Conservation (phyloP, 192 early-diverging fungal species). For the Funneliformis geosporum region DNA sequence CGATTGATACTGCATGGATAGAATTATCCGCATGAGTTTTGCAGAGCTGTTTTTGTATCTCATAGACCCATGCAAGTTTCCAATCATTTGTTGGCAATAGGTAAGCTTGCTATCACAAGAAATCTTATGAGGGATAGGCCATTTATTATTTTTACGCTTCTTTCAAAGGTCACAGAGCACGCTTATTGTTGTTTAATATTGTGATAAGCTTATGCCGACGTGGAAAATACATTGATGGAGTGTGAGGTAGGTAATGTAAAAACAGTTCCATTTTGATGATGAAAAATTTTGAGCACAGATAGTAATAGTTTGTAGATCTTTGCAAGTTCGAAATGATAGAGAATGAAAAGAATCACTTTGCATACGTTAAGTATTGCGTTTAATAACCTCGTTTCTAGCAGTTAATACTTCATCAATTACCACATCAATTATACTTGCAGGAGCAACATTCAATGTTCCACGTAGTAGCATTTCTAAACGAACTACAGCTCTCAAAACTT, state of each 20-base stretch:
- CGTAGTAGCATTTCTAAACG: conserved; percentile 20
- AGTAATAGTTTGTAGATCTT: conserved; percentile 11
- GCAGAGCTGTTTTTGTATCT: too few relatives aligned
- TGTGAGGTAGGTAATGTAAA: conserved; percentile 10
- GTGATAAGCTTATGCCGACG: neutral
- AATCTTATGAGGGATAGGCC: too few relatives aligned
- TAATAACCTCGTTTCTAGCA: neutral
- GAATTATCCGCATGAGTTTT: neutral
- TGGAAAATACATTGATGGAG: neutral
- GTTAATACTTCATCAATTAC: conserved; percentile 3
- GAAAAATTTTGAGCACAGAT: conserved; percentile 24
- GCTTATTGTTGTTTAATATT: neutral
- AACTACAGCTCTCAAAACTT: neutral
- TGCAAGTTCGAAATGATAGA: neutral
- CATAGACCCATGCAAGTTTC: too few relatives aligned
- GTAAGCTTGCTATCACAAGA: conserved; percentile 10
- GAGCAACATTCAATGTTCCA: neutral
- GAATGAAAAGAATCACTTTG: too few relatives aligned
- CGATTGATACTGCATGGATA: neutral
- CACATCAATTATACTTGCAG: neutral
- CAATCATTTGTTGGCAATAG: too few relatives aligned
- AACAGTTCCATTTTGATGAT: neutral
- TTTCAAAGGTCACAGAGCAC: neutral
- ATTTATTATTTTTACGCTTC: conserved; percentile 25
- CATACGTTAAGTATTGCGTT: neutral